These are phyloP conservation scores for Vinca major DNA, from an alignment of 305 asterid genomes.

Conservation along the genomic window DNA sequence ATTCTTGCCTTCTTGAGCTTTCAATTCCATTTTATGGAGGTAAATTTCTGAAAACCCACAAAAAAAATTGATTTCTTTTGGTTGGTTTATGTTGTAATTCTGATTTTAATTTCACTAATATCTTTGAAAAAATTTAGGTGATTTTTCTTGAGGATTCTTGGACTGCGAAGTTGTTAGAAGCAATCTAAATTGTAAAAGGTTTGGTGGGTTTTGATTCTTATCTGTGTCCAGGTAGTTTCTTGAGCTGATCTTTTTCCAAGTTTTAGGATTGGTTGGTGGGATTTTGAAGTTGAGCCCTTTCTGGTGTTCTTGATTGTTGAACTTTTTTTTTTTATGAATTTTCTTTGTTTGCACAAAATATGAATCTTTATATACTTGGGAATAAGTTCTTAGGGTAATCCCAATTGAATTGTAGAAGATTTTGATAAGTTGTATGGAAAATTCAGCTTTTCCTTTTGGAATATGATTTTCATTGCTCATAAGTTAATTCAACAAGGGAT, in stretches of 20 bases:
- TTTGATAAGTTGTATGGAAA: constrained; percentile 3
- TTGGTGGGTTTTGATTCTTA: not conserved
- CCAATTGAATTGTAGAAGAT: not conserved
- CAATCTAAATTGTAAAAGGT: not conserved
- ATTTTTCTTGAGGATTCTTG: not conserved
- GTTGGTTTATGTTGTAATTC: not conserved
- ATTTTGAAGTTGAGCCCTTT: not conserved
- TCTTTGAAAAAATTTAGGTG: not conserved
- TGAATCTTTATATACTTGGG: not conserved
- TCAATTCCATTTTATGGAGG: not conserved
- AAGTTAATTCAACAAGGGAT: constrained; percentile 2
- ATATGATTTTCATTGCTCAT: constrained; percentile 8
- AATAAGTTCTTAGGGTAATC: not conserved
- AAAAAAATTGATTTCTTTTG: not conserved
- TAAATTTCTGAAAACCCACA: not conserved
- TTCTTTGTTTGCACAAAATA: not conserved
- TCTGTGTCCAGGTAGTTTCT: not conserved
- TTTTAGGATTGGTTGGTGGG: not conserved
- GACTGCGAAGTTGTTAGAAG: not conserved
- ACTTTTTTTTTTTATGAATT: not conserved
- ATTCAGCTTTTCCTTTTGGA: constrained; percentile 1
- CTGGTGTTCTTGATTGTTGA: not conserved
- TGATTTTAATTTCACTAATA: not conserved
- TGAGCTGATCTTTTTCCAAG: not conserved
- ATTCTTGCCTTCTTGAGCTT: constrained; percentile 1